Evolutionary conservation across 768 basidiomycete genomes (phyloP), one percentile per base, ranked within the genome.

Genomic region (Rhodotorula diobovata): DNA sequence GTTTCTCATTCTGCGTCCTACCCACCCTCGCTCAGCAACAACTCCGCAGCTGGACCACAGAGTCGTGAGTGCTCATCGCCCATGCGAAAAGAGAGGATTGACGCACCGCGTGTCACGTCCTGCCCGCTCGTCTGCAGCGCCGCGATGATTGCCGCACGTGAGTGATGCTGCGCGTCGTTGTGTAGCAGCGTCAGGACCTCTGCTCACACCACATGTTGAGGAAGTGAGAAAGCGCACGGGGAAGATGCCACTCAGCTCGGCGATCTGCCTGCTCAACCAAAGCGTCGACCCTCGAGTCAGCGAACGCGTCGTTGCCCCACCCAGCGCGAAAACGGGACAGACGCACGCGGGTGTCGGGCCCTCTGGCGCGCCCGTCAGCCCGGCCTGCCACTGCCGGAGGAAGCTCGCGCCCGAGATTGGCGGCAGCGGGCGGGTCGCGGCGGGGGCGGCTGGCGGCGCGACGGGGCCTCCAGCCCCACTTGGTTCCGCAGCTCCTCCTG

Each of bases 331-430:
- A 15, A 28, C 30, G 23, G 39, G 20, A 43, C 41, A n/a, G 43
- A 71, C 70, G 39, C 34, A 71, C 70, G 57, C 65, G 0, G 25
- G 34, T 5, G 46, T 58, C 2, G 70, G 70, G 21, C 54, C 55
- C 0, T 46, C 61, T 3, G 54, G 32, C 18, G 55, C 61, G 12
- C 70, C 70, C 41, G 70, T 63, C 37, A 71, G 32, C 2, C 70
- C 70, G 0, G 70, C 70, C 30, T 58, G 61, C 70, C 70, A 71
- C 45, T 71, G 65, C n/a, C 32, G 56, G 39, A 71, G 41, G 61
- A 71, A 71, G 30, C 56, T 66, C 46, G 70, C 34, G 12, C 70
- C 70, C 32, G 64, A 3, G 8, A 66, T 63, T 5, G 54, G 61
- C 10, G 70, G 65, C 11, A 63, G 28, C 1, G 54, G 23, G 15